phyloP scores from a whole-genome alignment of 164 flowering plant species.

The Nymphaea colorata region DNA sequence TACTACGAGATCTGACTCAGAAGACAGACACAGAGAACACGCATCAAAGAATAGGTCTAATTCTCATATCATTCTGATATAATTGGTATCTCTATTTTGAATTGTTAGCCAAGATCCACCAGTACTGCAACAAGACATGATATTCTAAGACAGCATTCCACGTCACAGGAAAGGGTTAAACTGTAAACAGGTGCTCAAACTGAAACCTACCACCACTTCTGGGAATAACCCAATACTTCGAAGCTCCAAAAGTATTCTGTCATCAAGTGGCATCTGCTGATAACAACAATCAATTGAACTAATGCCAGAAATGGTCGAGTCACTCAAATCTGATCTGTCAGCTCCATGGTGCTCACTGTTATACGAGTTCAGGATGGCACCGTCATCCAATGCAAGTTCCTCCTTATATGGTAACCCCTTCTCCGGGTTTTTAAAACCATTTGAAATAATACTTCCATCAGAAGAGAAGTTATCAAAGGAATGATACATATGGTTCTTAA shows the following conservation, averaged over 20 bases:
- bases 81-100: no score
- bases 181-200: not conserved
- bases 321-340: slow-evolving; percentile 17
- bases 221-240: slow-evolving; percentile 63
- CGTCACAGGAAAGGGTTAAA: no score
- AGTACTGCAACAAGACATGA: no score
- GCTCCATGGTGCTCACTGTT: not conserved
- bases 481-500: slow-evolving; percentile 14
- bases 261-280: slow-evolving; percentile 43
- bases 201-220: slow-evolving; percentile 46
- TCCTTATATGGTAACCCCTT: slow-evolving; percentile 12
- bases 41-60: no score
- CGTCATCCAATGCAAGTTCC: slow-evolving; percentile 24
- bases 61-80: no score
- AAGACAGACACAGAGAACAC: no score
- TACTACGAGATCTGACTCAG: no score
- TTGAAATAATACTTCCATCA: slow-evolving; percentile 28
- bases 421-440: slow-evolving; percentile 37
- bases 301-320: slow-evolving; percentile 3
- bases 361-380: not conserved
- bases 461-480: slow-evolving; percentile 14
- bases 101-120: no score
- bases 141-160: no score
- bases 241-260: slow-evolving; percentile 56
- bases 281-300: slow-evolving; percentile 18